Base-by-base conservation (phyloP, 2,329 filamentous ascomycete genomes). In the Fusarium sp. region DNA sequence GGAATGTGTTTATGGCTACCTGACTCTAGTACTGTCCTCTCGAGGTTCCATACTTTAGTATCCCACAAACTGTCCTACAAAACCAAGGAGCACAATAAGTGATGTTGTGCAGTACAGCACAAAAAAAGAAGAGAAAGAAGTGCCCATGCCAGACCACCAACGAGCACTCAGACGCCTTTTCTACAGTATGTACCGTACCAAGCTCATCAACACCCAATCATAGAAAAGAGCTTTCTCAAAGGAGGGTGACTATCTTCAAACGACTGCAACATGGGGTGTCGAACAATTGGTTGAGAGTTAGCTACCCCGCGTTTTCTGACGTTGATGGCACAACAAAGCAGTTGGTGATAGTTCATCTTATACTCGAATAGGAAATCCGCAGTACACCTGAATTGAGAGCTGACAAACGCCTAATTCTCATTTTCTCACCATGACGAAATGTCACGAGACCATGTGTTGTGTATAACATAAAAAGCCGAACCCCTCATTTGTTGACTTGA, bases 231-330 rank as follows among this genome's bases (percentile, higher is more conserved):
- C 21, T 40, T 33, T 7, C 3, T 15, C 4, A 29, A 37, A 18
- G 23, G 45, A 36, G 51, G 31, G 46, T 51, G 31, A 31, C 27
- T 33, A 31, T 36, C 17, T 17, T 35, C 20, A 18, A n/a, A 42
- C 21, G n/a, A 27, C 45, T 61, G 36, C 25, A 58, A 57, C 35
- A 11, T 37, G 48, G 37, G 39, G 20, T 17, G 41, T 18, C 23
- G 42, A 18, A 3, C 23, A 18, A 39, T 51, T 54, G 21, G 48
- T 9, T 17, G 57, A 40, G 20, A n/a, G 39, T 39, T 20, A 29
- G 29, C 46, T 69, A 69, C 66, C 66, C 66, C 66, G 66, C 66
- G 66, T 69, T 64, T 35, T 66, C 55, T 69, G 66, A 69, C 66
- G 66, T 40, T 42, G 45, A 67, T 66, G 60, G 54, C 55, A 65